Base-by-base conservation (phyloP, 2,329 filamentous ascomycete species). In the Pyrenophora seminiperda region DNA sequence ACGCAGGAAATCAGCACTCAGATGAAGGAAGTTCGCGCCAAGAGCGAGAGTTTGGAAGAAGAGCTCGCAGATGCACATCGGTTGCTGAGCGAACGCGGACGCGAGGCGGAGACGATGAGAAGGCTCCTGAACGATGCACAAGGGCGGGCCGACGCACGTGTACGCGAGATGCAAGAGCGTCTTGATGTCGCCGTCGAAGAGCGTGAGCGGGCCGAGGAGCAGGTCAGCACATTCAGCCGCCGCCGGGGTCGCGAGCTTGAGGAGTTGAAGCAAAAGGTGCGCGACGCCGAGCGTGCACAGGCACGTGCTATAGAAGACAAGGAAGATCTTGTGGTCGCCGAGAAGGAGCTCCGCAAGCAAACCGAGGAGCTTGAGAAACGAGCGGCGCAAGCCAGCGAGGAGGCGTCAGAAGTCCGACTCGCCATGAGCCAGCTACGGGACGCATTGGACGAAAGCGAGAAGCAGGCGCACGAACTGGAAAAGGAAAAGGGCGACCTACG, bases 21-120 rank as follows among this genome's bases (percentile, higher is more conserved):
- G 75, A 88, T 97, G 74, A 96, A 94, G 73, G 94, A 99, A 74
- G 85, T 89, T 1, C 86, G 89, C 54, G 84, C 87, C 41, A 87
- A 91, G 59, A 88, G 87, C 31, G 92, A 97, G 66, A 89, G 87
- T 50, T 78, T 97, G 0, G 93, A 97, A 66, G 94, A 99, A 74
- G 94, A 99, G 72, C 80, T 97, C 1, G 84, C 85, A 1, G 94
- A 99, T 73, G 88, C 91, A 3, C 91, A 96, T 69, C 84, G 90
- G 50, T 82, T 97, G 53, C 81, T 99, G 2, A 85, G 84, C 43
- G 94, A 99, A 73, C 86, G 94, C 19, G 93, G 90, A 3, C 85
- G 94, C 34, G 94, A 99, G 74, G 90, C 86, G 19, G 93, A 97
- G 76, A 97, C 91, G 1, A 97, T 99, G 92, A 85, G 94, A 27